Percentiles rank a stretch among this genome's conserved stretches.
These are phyloP conservation scores for Chaetomium fimeti DNA, from an alignment of 495 filamentous ascomycete species.

Conservation along the genomic window DNA sequence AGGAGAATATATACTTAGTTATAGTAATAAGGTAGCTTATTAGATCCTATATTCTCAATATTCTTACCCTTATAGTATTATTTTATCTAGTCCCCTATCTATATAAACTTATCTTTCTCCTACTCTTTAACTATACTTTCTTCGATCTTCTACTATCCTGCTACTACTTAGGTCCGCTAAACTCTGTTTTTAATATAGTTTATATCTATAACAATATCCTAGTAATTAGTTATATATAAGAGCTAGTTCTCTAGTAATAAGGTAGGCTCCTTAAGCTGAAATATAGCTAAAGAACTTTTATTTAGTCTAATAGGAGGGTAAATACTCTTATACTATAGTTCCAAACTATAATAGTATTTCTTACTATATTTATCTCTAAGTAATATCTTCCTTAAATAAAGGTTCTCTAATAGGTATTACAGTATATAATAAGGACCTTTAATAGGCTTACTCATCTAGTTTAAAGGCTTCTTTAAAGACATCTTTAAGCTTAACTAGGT, in stretches of 20 bases:
- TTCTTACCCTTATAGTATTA: not conserved
- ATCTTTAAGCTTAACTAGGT: no score
- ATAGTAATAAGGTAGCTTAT: not conserved
- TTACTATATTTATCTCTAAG: no score
- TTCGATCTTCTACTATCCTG: not conserved
- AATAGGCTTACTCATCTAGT: no score
- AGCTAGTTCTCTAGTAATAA: no score
- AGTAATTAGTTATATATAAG: not conserved
- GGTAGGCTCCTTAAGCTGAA: no score
- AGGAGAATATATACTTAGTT: not conserved
- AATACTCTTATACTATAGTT: no score
- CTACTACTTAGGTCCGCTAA: not conserved
- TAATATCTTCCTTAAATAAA: no score
- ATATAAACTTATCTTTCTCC: not conserved
- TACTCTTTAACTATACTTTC: not conserved
- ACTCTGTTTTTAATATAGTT: not conserved
- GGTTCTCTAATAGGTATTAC: no score
- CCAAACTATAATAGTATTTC: no score
- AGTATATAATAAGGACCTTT: no score
- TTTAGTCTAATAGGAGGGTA: no score
- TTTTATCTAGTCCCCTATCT: not conserved
- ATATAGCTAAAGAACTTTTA: not conserved
- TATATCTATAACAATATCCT: not conserved
- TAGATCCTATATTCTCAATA: not conserved
- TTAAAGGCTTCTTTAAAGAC: no score